Evolutionary conservation across 129 eudicot genomes (phyloP).

Genomic region (Tagetes erecta): DNA sequence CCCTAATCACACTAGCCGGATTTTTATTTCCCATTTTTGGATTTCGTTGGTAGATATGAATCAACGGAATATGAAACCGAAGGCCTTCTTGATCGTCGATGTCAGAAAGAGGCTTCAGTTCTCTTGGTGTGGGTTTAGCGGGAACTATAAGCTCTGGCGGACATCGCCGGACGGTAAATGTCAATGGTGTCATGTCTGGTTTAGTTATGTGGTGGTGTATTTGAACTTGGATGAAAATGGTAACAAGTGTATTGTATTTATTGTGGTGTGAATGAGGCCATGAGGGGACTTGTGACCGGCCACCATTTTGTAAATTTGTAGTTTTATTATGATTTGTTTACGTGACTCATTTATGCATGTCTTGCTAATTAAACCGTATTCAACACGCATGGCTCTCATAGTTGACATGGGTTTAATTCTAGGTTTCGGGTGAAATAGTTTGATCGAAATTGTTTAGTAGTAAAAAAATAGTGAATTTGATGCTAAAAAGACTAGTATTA

Average conservation of each 20-base stretch:
- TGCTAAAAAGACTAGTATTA: no score
- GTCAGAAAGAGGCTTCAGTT: neutral
- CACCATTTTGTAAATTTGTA: no score
- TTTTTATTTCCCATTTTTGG: neutral
- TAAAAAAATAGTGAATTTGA: no score
- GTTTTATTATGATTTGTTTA: no score
- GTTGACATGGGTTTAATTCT: no score
- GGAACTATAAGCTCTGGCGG: neutral
- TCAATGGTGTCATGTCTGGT: neutral
- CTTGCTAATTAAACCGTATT: no score
- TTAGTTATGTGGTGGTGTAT: neutral
- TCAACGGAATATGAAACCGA: neutral
- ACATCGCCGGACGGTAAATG: neutral
- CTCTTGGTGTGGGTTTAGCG: conserved; percentile 1
- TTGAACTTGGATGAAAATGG: neutral
- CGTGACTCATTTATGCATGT: no score
- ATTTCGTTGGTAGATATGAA: neutral
- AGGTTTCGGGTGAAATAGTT: no score
- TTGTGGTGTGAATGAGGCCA: neutral
- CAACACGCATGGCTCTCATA: no score
- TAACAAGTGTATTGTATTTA: no score
- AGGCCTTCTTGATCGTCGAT: conserved; percentile 1
- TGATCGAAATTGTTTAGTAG: no score
- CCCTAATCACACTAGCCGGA: conserved; percentile 6
- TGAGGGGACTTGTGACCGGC: no score